Conservation (phyloP, 345 rosid genomes). For the Salix dunnii region DNA sequence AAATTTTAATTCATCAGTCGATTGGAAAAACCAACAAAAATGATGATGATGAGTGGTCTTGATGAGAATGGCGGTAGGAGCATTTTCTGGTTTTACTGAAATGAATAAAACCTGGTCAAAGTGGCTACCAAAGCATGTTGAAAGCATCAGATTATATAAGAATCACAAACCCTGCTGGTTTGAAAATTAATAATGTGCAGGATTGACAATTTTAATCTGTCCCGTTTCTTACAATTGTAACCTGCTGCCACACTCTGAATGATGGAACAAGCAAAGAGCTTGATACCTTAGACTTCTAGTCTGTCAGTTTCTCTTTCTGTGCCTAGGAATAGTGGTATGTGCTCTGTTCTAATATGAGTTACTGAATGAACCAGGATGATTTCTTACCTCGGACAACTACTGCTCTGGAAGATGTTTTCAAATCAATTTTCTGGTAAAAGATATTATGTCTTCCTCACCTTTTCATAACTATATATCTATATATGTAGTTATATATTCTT, state of each 20-base stretch:
- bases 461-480: slow-evolving; percentile 3
- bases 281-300: background rate
- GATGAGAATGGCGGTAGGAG: background rate
- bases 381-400: slow-evolving; percentile 89
- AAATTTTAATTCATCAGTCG: background rate
- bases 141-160: background rate
- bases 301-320: background rate
- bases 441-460: slow-evolving; percentile 38
- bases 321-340: background rate
- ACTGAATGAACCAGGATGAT: slow-evolving; percentile 66
- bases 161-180: background rate
- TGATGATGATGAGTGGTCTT: background rate
- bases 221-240: background rate
- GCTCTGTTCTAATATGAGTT: slow-evolving; percentile 20
- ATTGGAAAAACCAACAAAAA: background rate
- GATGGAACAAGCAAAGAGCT: background rate
- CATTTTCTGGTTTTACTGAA: background rate
- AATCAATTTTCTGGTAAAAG: slow-evolving; percentile 80
- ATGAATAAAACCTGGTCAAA: background rate
- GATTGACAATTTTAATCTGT: background rate
- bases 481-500: background rate
- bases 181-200: background rate
- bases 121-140: background rate
- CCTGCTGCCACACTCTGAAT: background rate
- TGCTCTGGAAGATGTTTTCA: slow-evolving; percentile 75